Conservation (phyloP, 2,329 filamentous ascomycete genomes). For the Capronia epimyces region DNA sequence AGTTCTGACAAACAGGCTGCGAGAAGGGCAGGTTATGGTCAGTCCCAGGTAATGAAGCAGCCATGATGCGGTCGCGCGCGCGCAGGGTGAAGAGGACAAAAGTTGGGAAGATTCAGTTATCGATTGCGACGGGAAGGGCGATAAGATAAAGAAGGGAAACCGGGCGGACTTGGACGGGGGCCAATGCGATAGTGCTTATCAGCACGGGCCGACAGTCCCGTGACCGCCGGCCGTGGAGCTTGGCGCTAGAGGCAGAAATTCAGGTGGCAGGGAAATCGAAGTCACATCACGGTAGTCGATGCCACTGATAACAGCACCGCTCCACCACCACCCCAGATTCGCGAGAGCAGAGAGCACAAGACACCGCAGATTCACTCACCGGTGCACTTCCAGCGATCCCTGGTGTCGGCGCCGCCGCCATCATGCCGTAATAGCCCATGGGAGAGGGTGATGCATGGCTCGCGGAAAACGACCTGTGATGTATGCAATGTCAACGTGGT, state of each 20-base stretch:
- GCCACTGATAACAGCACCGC: not conserved
- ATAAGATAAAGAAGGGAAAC: constrained; percentile 10
- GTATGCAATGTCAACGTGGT: not conserved
- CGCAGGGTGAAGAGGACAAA: constrained; percentile 21
- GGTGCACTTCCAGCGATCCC: constrained; percentile 33
- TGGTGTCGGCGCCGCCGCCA: constrained; percentile 26
- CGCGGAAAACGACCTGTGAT: constrained; percentile 49
- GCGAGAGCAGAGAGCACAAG: too few species aligned
- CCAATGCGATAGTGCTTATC: not conserved
- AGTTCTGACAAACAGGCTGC: constrained; percentile 96
- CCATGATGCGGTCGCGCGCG: constrained; percentile 36
- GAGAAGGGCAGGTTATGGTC: constrained; percentile 54
- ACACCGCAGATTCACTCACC: constrained; percentile 38
- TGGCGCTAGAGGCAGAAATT: constrained; percentile 1
- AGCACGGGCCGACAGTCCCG: not conserved
- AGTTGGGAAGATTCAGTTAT: constrained; percentile 7
- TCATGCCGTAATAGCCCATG: constrained; percentile 42
- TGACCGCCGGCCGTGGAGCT: not conserved
- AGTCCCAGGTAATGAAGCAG: constrained; percentile 41
- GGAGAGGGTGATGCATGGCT: constrained; percentile 50
- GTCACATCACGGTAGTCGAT: not conserved
- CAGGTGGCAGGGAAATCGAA: constrained; percentile 1
- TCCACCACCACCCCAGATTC: too few species aligned
- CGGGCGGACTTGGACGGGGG: not conserved
- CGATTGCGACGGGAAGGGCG: constrained; percentile 4